Conservation (phyloP, 2,329 filamentous ascomycete genomes). For the Lecanosticta acicola region DNA sequence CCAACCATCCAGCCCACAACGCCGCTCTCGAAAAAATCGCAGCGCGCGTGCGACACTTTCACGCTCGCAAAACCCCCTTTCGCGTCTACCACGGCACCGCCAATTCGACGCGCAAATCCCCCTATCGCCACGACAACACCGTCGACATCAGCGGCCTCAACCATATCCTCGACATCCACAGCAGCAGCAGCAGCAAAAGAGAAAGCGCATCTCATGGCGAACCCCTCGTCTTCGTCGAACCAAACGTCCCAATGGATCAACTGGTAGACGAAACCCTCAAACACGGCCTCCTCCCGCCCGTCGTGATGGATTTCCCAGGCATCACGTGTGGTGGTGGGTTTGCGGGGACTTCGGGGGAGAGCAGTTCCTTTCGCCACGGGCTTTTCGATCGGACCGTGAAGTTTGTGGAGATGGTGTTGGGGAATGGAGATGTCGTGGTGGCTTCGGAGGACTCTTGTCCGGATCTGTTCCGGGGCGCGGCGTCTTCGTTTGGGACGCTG, state of each 20-base stretch:
- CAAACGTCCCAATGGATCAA: conserved; percentile 63
- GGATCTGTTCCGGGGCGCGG: conserved; percentile 60
- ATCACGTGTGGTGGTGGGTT: conserved; percentile 63
- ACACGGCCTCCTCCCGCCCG: conserved; percentile 54
- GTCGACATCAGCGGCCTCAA: conserved; percentile 48
- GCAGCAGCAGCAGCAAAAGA: conserved; percentile 34
- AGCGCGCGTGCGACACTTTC: conserved; percentile 33
- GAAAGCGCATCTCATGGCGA: too few species aligned
- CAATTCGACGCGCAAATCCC: conserved; percentile 42
- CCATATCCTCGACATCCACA: conserved; percentile 43
- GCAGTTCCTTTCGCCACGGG: conserved; percentile 60
- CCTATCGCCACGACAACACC: conserved; percentile 35
- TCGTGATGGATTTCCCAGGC: conserved; percentile 67
- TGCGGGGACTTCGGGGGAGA: conserved; percentile 61
- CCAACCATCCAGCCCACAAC: background rate
- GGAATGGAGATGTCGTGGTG: conserved; percentile 46
- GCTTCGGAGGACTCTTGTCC: conserved; percentile 44
- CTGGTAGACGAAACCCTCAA: conserved; percentile 54
- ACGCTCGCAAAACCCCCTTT: conserved; percentile 43
- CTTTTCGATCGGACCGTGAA: conserved; percentile 61
- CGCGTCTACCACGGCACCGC: conserved; percentile 54
- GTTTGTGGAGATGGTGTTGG: conserved; percentile 59
- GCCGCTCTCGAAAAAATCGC: conserved; percentile 2
- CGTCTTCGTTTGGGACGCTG: conserved; percentile 60
- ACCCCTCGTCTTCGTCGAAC: conserved; percentile 52